Evolutionary conservation across 2,329 filamentous ascomycete genomes (phyloP).

Genomic region (Aureobasidium melanogenum): DNA sequence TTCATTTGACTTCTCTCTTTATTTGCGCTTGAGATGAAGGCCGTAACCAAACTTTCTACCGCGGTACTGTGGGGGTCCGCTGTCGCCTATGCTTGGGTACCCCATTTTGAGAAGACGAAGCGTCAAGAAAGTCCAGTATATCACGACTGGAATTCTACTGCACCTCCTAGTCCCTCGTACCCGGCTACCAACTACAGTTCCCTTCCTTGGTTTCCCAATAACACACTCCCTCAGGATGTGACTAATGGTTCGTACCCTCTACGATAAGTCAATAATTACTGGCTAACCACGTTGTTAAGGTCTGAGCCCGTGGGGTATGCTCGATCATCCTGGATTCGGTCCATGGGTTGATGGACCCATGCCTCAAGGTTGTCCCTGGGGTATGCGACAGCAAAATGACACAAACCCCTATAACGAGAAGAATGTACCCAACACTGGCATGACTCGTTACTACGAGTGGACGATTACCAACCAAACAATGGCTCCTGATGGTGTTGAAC

Average conservation of each 20-base stretch:
- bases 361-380: constrained; percentile 15
- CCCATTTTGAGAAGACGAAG: background rate
- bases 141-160: background rate
- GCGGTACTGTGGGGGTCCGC: constrained; percentile 3
- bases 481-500: constrained; percentile 15
- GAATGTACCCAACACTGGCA: constrained; percentile 14
- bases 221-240: background rate
- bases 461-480: constrained; percentile 13
- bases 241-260: background rate
- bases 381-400: constrained; percentile 2
- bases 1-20: background rate
- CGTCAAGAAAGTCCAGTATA: background rate
- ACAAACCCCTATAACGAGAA: constrained; percentile 14
- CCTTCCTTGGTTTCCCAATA: background rate
- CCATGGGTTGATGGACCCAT: constrained; percentile 12
- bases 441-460: constrained; percentile 15
- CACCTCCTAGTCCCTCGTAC: background rate
- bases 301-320: constrained; percentile 6
- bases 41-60: background rate
- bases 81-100: background rate
- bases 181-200: background rate
- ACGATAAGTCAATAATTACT: background rate
- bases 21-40: background rate
- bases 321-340: background rate
- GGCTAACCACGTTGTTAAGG: background rate